phyloP scores from a whole-genome alignment of 495 filamentous ascomycete species.

The Immersiella caudata region DNA sequence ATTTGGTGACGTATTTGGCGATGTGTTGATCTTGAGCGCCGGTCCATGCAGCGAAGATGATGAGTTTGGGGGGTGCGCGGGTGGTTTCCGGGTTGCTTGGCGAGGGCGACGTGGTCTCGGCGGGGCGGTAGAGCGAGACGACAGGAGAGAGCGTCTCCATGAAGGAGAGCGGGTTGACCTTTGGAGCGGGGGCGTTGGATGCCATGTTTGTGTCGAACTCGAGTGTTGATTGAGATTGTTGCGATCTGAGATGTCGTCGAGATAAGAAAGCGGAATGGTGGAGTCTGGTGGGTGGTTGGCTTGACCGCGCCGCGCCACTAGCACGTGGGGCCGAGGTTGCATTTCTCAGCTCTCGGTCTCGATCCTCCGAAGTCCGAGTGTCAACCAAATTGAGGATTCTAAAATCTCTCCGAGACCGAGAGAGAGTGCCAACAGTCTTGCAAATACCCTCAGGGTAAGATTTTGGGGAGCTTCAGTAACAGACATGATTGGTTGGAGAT shows the following conservation, averaged over 20 bases:
- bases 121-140: constrained; percentile 8
- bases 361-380: too few species aligned
- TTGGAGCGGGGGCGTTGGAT: background rate
- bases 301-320: too few species aligned
- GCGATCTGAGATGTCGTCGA: background rate
- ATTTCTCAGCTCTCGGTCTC: too few species aligned
- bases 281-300: too few species aligned
- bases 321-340: too few species aligned
- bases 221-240: background rate
- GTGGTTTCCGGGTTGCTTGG: background rate
- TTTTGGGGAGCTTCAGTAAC: too few species aligned
- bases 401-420: too few species aligned
- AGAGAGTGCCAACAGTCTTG: too few species aligned
- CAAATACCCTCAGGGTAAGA: too few species aligned
- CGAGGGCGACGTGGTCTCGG: background rate
- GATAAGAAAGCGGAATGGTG: background rate
- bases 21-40: constrained; percentile 46
- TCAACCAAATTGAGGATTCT: too few species aligned
- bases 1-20: constrained; percentile 42
- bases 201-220: background rate
- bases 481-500: too few species aligned
- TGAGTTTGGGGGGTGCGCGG: constrained; percentile 28
- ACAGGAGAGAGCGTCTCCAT: constrained; percentile 15
- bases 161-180: constrained; percentile 6
- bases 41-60: constrained; percentile 45